phyloP scores from a whole-genome alignment of 2,329 filamentous ascomycete genomes.

The Xylaria sp. region DNA sequence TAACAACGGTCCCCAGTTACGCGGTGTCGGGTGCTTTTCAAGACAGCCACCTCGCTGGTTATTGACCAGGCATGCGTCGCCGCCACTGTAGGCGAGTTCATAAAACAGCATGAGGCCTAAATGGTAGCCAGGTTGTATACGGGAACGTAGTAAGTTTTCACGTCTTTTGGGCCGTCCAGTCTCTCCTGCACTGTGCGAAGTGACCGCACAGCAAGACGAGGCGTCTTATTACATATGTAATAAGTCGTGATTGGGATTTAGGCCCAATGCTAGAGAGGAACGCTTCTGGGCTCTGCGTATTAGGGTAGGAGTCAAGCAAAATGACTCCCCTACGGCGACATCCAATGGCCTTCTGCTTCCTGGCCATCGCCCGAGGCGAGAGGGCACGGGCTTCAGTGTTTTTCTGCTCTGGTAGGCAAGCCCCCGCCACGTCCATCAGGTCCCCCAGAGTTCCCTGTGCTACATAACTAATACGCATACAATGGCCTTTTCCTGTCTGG shows the following conservation, averaged over 20 bases:
- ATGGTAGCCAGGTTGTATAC: neutral
- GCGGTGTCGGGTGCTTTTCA: neutral
- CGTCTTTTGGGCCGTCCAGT: slow-evolving; percentile 1
- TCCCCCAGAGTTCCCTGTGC: neutral
- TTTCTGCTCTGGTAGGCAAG: too few species aligned
- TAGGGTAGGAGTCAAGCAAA: neutral
- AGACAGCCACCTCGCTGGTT: neutral
- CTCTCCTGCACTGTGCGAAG: slow-evolving; percentile 14
- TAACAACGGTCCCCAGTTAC: neutral
- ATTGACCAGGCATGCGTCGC: neutral
- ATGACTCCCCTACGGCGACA: neutral
- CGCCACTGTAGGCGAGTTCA: neutral
- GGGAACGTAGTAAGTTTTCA: too few species aligned
- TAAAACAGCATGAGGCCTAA: neutral
- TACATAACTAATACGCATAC: neutral
- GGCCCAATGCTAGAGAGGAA: slow-evolving; percentile 2
- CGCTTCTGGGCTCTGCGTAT: slow-evolving; percentile 1
- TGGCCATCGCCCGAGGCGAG: neutral
- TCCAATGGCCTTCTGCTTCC: neutral
- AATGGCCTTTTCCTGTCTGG: neutral
- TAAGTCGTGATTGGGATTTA: slow-evolving; percentile 7
- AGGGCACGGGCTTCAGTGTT: neutral
- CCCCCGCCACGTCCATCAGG: neutral
- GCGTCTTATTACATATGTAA: slow-evolving; percentile 3
- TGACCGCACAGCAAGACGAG: neutral